Percentiles rank a stretch among this genome's conserved stretches.
Evolutionary conservation across 345 rosid genomes (phyloP).

Genomic region (Balakata baccata): DNA sequence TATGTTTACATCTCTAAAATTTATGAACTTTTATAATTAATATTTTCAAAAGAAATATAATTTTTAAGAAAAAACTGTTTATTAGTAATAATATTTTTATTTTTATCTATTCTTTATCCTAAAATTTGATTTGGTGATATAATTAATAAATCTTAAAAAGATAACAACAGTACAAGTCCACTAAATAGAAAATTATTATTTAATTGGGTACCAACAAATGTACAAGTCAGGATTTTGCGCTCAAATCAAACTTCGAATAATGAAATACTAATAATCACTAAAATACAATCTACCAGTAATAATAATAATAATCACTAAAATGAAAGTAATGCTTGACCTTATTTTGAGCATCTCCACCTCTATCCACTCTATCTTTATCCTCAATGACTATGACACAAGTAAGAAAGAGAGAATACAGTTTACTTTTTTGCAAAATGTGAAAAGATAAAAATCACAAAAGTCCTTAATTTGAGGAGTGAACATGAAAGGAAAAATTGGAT

Average conservation of each 20-base stretch:
- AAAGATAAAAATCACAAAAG: neutral
- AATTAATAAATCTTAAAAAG: no score
- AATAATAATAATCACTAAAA: neutral
- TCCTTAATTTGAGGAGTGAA: constrained; percentile 12
- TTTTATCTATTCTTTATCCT: no score
- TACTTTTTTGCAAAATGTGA: neutral
- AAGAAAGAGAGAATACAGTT: constrained; percentile 21
- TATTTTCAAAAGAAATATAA: no score
- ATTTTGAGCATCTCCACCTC: constrained; percentile 34
- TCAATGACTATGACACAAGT: constrained; percentile 15
- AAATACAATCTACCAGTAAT: no score
- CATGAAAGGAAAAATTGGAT: constrained; percentile 7
- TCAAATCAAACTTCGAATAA: neutral
- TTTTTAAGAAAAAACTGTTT: no score
- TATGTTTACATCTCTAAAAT: no score
- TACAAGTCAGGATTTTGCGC: neutral
- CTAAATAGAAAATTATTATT: neutral
- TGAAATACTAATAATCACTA: neutral
- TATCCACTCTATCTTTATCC: constrained; percentile 33
- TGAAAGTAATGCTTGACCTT: constrained; percentile 3
- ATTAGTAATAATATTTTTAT: no score
- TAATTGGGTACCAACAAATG: neutral
- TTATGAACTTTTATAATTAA: no score
- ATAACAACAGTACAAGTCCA: no score
- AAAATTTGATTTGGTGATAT: no score